Percentiles rank a stretch among this genome's conserved stretches.
Conservation (phyloP, 1,284 basidiomycete species). For the Ganoderma lingzhi region DNA sequence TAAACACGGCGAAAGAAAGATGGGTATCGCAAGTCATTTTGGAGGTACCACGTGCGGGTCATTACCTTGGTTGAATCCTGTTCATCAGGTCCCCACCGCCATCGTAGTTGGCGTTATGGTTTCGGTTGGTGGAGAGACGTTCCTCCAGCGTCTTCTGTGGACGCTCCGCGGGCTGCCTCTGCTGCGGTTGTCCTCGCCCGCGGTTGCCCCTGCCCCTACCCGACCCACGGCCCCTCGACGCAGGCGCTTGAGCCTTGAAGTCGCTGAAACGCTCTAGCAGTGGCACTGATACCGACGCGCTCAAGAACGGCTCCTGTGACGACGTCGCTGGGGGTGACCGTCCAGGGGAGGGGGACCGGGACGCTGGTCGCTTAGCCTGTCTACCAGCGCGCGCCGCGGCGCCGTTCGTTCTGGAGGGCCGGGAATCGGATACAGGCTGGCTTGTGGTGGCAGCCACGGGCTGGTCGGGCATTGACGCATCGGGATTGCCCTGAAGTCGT, state of each 20-base stretch:
- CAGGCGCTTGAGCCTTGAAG: neutral
- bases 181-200: neutral
- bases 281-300: neutral
- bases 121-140: neutral
- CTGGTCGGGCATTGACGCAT: neutral
- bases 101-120: neutral
- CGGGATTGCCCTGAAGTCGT: neutral
- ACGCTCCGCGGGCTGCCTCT: neutral
- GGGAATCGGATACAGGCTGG: neutral
- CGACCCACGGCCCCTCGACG: neutral
- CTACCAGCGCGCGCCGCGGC: neutral
- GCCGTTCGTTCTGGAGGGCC: neutral
- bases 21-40: neutral
- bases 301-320: neutral
- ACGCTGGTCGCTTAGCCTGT: slow-evolving; percentile 10
- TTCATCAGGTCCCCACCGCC: neutral
- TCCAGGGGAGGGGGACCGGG: neutral
- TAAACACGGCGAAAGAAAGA: neutral
- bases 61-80: slow-evolving; percentile 4
- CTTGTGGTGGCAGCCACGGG: neutral
- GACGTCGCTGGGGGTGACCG: neutral
- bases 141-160: neutral
- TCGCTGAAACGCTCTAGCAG: neutral
- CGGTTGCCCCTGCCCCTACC: neutral
- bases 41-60: neutral